Conservation (phyloP, 306 rosid genomes). For the Citrullus colocynthis region DNA sequence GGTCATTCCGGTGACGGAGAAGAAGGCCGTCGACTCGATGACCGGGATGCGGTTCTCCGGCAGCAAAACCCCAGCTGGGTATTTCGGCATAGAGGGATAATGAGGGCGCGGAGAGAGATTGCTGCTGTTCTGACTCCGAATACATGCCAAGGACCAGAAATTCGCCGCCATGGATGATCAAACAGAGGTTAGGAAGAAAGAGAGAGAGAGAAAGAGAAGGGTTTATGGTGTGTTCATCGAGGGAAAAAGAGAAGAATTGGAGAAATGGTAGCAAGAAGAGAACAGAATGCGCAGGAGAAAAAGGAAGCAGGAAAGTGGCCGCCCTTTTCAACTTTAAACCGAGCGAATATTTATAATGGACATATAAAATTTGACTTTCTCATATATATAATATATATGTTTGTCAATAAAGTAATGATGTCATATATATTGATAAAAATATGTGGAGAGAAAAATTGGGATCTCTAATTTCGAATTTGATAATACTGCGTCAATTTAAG, state of each 20-base stretch:
- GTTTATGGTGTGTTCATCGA: neutral
- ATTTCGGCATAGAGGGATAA: constrained; percentile 10
- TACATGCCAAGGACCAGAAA: constrained; percentile 1
- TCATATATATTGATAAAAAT: no score
- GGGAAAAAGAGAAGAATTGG: neutral
- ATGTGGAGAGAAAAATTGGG: no score
- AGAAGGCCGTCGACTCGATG: constrained; percentile 29
- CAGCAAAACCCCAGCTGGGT: neutral
- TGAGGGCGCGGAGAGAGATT: neutral
- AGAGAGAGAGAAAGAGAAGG: neutral
- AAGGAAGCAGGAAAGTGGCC: neutral
- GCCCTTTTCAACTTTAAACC: neutral
- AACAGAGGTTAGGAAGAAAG: neutral
- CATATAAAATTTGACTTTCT: neutral
- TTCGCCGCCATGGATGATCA: constrained; percentile 4
- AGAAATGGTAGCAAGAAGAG: neutral
- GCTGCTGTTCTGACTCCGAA: neutral
- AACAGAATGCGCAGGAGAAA: neutral
- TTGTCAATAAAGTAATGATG: neutral
- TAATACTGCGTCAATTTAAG: no score
- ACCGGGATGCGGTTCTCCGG: constrained; percentile 1
- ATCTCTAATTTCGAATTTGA: no score
- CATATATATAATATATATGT: neutral
- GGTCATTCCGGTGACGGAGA: constrained; percentile 61
- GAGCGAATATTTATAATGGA: neutral